Evolutionary conservation across 345 rosid species (phyloP), one percentile per base, ranked within the genome.

Genomic region (Aquilaria yunnanensis): DNA sequence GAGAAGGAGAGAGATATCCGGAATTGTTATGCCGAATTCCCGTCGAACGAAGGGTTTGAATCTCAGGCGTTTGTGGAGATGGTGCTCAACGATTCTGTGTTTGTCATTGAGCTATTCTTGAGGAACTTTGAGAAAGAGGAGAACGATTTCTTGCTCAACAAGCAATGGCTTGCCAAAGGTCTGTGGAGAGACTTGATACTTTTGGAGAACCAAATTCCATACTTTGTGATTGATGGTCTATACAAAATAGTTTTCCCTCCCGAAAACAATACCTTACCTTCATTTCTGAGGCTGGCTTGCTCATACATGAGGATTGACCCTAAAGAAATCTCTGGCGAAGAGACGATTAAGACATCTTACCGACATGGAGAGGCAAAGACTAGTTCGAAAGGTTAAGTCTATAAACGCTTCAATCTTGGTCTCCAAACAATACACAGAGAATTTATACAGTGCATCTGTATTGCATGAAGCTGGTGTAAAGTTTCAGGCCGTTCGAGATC

Each of bases 151-250:
- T 9, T 64, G 29, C 30, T 45, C 9, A 4, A 14, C 1, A 54
- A 37, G 10, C 30, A 12, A 31, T 50, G 33, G 32, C 14, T 37
- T 2, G 41, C n/a, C 13, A 6, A 4, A 6, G 56, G 56, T 1
- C 43, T 52, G 2, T 1, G 1, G 2, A 5, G 2, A 1, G 66
- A 52, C 23, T 54, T 62, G 8, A 6, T 52, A 0, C 53, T 62
- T 31, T 34, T 62, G 5, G 58, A 62, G 45, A 62, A 62, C 51
- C 58, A 62, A 10, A 56, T 51, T 23, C 65, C 57, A n/a, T 62
- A 32, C n/a, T 51, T 37, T 5, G 49, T 62, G 14, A 47, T 62
- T 53, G 6, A 16, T 12, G 1, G 6, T 0, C 51, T 54, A 6
- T 64, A 30, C 47, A 1, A 29, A 3, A 29, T 13, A 14, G 52